Percentiles rank a stretch among this genome's conserved stretches.
Evolutionary conservation across 371 early-diverging fungal genomes (phyloP).

Genomic region (Syncephalastrum contaminatum): DNA sequence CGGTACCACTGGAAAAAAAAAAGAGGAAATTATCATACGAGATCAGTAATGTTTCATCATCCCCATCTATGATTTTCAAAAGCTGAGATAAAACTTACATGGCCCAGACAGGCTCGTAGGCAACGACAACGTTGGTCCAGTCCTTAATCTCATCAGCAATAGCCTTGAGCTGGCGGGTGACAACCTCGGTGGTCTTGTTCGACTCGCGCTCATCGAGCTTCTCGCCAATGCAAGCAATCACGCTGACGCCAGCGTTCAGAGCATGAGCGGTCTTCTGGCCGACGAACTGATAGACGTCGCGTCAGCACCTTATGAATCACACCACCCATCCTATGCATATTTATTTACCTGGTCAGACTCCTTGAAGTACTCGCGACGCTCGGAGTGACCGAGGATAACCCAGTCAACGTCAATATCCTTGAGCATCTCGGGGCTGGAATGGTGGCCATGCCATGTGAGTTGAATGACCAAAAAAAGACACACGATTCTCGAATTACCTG

Average conservation of each 20-base stretch:
- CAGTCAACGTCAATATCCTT: conserved; percentile 95
- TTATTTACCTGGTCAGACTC: conserved; percentile 83
- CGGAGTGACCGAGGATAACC: conserved; percentile 99
- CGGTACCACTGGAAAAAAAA: conserved; percentile 76
- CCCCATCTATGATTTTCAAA: background rate
- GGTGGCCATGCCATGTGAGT: background rate
- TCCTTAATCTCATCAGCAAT: conserved; percentile 70
- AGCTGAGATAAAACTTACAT: conserved; percentile 34
- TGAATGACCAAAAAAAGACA: conserved; percentile 1
- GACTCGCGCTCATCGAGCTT: conserved; percentile 92
- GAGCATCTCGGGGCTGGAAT: conserved; percentile 83
- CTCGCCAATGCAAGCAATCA: conserved; percentile 98
- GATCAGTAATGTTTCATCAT: background rate
- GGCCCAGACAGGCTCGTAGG: conserved; percentile 99
- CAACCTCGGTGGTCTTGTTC: conserved; percentile 82
- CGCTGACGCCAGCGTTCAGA: conserved; percentile 84
- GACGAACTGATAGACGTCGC: conserved; percentile 42
- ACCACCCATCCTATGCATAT: background rate
- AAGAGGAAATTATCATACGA: background rate
- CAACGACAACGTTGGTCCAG: conserved; percentile 95
- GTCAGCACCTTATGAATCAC: background rate
- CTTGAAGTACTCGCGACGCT: conserved; percentile 92
- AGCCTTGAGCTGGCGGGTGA: conserved; percentile 88
- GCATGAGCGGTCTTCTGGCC: conserved; percentile 91
- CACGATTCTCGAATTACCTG: conserved; percentile 55